Conservation (phyloP, 2,329 filamentous ascomycete species). For the Curvularia eragrostidis region DNA sequence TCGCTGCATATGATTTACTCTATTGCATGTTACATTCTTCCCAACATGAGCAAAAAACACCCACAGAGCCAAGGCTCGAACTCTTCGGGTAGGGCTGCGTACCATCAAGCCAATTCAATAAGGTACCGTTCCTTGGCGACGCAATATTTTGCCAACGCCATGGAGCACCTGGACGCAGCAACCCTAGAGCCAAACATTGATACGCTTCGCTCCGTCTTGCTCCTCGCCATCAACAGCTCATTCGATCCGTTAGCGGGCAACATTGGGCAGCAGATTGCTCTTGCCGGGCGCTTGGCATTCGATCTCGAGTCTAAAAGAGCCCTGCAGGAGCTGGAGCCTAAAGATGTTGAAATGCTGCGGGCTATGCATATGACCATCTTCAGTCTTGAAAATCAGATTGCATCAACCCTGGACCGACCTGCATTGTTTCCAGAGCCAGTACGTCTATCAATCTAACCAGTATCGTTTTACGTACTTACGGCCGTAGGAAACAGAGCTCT, state of each 20-base stretch:
- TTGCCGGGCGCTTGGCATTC: constrained; percentile 44
- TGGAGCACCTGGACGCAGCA: constrained; percentile 42
- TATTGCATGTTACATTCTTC: constrained; percentile 43
- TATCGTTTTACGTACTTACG: constrained; percentile 14
- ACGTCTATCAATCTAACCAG: background rate
- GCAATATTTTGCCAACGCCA: constrained; percentile 39
- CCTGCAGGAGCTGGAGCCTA: constrained; percentile 33
- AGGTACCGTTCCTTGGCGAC: constrained; percentile 40
- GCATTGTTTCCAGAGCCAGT: constrained; percentile 48
- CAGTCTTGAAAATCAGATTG: constrained; percentile 46
- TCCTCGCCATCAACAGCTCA: constrained; percentile 46
- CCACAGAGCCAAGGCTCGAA: constrained; percentile 31
- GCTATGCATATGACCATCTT: constrained; percentile 48
- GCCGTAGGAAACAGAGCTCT: constrained; percentile 34
- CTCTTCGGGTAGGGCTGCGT: constrained; percentile 35
- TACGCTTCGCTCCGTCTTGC: constrained; percentile 41
- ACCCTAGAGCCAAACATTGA: constrained; percentile 43
- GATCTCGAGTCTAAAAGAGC: constrained; percentile 39
- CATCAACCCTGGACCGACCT: constrained; percentile 44
- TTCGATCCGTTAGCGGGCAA: constrained; percentile 48
- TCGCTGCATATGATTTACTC: constrained; percentile 48
- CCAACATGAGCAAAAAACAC: constrained; percentile 33
- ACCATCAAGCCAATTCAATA: constrained; percentile 38
- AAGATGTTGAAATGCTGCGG: constrained; percentile 31
- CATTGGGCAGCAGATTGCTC: constrained; percentile 46